A percentile compares a stretch with the other conserved stretches of the same genome.
Conservation (phyloP, 2,329 filamentous ascomycete species). For the Keithomyces neogunnii region DNA sequence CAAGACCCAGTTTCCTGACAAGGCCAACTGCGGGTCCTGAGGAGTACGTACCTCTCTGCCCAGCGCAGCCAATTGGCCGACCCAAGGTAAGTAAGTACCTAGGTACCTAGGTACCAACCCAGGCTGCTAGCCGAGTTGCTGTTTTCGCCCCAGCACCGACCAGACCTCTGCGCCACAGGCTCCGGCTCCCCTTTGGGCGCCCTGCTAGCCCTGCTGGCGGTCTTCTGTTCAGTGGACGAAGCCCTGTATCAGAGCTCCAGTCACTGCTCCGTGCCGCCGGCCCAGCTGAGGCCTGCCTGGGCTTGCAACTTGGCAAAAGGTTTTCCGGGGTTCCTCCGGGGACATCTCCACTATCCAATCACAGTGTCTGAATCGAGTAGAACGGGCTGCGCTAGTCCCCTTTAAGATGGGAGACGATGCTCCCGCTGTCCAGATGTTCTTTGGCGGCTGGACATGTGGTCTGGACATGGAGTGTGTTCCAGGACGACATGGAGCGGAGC, state of each 20-base stretch:
- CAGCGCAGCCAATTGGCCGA: neutral
- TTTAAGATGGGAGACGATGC: slow-evolving; percentile 1
- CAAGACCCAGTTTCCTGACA: slow-evolving; percentile 14
- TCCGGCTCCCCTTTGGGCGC: neutral
- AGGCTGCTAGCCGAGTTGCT: too few relatives aligned
- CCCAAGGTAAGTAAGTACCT: neutral
- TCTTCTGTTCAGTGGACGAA: neutral
- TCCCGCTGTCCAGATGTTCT: neutral
- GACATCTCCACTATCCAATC: neutral
- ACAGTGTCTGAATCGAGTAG: neutral
- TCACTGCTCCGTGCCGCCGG: neutral
- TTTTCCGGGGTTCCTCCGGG: slow-evolving; percentile 3
- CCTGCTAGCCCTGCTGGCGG: neutral
- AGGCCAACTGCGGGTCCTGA: slow-evolving; percentile 6
- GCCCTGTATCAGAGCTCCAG: neutral
- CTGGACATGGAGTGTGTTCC: too few relatives aligned
- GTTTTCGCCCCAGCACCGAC: too few relatives aligned
- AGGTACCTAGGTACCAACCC: neutral
- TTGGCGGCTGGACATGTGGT: too few relatives aligned
- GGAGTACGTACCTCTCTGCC: slow-evolving; percentile 1
- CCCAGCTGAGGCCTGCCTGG: too few relatives aligned
- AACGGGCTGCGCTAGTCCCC: neutral
- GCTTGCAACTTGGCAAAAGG: neutral
- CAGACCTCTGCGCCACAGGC: neutral
- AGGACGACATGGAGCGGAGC: neutral